Percentiles rank a stretch among this genome's conserved stretches.
Conservation (phyloP, 2,329 filamentous ascomycete species). For the Exophiala phaeomuriformis region DNA sequence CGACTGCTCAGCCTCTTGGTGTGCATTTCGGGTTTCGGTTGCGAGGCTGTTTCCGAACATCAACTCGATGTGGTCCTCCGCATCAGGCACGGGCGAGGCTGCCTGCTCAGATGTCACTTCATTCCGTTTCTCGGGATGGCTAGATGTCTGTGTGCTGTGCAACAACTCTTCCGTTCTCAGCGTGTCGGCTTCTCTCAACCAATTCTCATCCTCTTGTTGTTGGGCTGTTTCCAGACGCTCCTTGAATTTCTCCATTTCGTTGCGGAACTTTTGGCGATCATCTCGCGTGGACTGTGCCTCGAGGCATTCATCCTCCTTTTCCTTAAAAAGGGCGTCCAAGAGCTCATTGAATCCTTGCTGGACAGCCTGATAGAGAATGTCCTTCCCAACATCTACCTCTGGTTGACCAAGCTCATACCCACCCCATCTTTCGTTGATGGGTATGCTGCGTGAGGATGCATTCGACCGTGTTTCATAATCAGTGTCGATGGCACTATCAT, state of each 20-base stretch:
- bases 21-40: neutral
- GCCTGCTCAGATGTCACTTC: neutral
- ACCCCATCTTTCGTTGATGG: constrained; percentile 62
- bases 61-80: constrained; percentile 23
- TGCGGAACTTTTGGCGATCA: constrained; percentile 50
- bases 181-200: constrained; percentile 18
- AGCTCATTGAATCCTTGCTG: constrained; percentile 92
- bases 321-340: constrained; percentile 76
- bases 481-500: constrained; percentile 57
- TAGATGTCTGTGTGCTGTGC: constrained; percentile 40
- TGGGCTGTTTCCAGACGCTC: constrained; percentile 22
- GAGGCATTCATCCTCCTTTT: constrained; percentile 68
- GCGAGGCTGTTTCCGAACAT: constrained; percentile 2
- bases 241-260: constrained; percentile 35
- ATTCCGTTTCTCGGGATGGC: constrained; percentile 23
- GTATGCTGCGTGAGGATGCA: constrained; percentile 63
- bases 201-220: neutral
- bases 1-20: neutral
- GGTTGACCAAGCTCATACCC: constrained; percentile 71
- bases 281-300: constrained; percentile 57
- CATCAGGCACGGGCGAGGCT: constrained; percentile 25
- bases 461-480: constrained; percentile 66
- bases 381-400: constrained; percentile 74
- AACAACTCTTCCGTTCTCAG: constrained; percentile 25
- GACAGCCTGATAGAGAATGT: constrained; percentile 84